Evolutionary conservation across 768 basidiomycete genomes (phyloP), one percentile per base, ranked within the genome.

Genomic region (Hygrophorus russula): DNA sequence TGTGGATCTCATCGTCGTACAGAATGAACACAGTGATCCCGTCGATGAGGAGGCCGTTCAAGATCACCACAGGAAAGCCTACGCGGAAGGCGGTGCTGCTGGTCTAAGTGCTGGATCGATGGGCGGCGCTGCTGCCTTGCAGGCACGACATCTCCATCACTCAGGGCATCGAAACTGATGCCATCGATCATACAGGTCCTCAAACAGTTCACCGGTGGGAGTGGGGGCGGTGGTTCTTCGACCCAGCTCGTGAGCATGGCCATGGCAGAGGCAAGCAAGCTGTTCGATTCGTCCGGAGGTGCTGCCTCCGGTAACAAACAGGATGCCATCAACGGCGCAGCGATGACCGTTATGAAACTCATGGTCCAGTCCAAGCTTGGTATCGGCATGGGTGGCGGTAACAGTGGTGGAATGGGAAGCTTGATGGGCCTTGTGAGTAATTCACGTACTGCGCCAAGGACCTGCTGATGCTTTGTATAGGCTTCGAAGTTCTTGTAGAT

Each of bases 271-370:
- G 83, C 79, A 0, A 65, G 73, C 12, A 82, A 86, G 56, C 61
- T 88, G 39, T 84, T 91, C 51, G 85, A 88, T 52, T 62, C 71
- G 49, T 69, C 73, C 18, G 82, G 82, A 14, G 77, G 78, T 6
- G 70, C 74, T 3, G 65, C 76, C 3, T 70, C 74, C 9, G 79
- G 81, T 8, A 71, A 71, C 56, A 87, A 86, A 63, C 89, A 93
- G 53, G 86, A 90, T 53, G 80, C 80, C 7, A 78, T 93, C 54
- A 87, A 84, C 46, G 74, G 82, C 10, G 90, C 90, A 36, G 87
- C 82, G 2, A 80, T 82, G 77, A 90, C 82, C 0, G 76, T 86
- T 45, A 80, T 88, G 74, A 90, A 92, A 64, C 65, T 91, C 32
- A 55, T 90, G 35, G 76, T 87, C 4, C 78, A 84, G 55, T 76